A percentile compares a stretch with the other conserved stretches of the same genome.
Evolutionary conservation across 306 rosid species (phyloP).

Genomic region (Phaseolus lunatus): DNA sequence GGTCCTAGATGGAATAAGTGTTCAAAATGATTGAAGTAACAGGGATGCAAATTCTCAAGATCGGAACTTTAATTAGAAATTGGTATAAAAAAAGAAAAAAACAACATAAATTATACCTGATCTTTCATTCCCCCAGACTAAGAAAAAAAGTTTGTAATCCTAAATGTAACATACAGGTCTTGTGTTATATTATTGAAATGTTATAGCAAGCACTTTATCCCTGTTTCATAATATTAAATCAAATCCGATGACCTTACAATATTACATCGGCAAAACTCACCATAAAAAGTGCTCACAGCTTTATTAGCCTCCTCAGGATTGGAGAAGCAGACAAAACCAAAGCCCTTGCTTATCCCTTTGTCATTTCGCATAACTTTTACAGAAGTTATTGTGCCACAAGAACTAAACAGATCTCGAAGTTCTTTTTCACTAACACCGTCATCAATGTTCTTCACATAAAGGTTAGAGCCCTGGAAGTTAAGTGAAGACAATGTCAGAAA

Average conservation of each 20-base stretch:
- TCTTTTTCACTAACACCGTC: conserved; percentile 74
- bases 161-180: conserved; percentile 4
- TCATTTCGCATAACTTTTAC: conserved; percentile 80
- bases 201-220: neutral
- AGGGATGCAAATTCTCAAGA: conserved; percentile 27
- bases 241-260: conserved; percentile 20
- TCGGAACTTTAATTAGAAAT: conserved; percentile 13
- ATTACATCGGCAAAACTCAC: conserved; percentile 48
- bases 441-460: conserved; percentile 89
- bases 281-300: conserved; percentile 82
- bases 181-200: neutral
- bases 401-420: conserved; percentile 66
- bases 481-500: conserved; percentile 34
- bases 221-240: conserved; percentile 28
- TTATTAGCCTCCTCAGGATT: conserved; percentile 85
- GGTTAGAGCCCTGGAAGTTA: conserved; percentile 71
- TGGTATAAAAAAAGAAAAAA: neutral
- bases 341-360: conserved; percentile 84
- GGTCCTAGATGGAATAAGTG: conserved; percentile 12
- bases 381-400: conserved; percentile 85
- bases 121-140: neutral
- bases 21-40: neutral
- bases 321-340: conserved; percentile 92
- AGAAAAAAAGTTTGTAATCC: conserved; percentile 6
- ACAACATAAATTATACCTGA: neutral